A percentile compares a stretch with the other conserved stretches of the same genome.
Evolutionary conservation across 2,329 filamentous ascomycete genomes (phyloP).

Genomic region (Fusarium sp.): DNA sequence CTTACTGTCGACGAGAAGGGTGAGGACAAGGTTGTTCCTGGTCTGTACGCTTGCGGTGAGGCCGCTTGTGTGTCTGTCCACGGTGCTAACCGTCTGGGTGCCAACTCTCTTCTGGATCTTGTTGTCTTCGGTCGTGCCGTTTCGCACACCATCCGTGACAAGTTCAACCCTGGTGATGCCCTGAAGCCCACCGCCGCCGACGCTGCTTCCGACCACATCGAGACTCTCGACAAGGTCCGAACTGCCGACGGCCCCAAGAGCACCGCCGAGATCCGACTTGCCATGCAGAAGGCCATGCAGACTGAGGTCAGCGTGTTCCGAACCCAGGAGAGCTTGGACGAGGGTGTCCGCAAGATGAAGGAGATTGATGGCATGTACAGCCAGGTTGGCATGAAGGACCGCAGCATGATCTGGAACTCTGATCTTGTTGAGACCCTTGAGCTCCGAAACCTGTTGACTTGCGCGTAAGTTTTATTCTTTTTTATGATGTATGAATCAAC

Average conservation of each 20-base stretch:
- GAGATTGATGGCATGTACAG: slow-evolving; percentile 84
- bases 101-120: slow-evolving; percentile 97
- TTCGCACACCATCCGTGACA: slow-evolving; percentile 96
- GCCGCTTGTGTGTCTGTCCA: slow-evolving; percentile 98
- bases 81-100: slow-evolving; percentile 96
- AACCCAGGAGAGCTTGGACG: slow-evolving; percentile 91
- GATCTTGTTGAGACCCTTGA: slow-evolving; percentile 97
- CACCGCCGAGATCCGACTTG: slow-evolving; percentile 86
- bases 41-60: slow-evolving; percentile 96
- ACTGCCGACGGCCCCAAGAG: slow-evolving; percentile 85
- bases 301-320: slow-evolving; percentile 97
- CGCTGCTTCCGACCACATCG: slow-evolving; percentile 87
- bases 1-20: slow-evolving; percentile 87
- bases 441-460: slow-evolving; percentile 93
- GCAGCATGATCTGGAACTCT: slow-evolving; percentile 99
- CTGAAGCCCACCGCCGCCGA: slow-evolving; percentile 85
- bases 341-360: slow-evolving; percentile 89
- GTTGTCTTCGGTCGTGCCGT: slow-evolving; percentile 98
- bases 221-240: slow-evolving; percentile 85
- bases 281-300: slow-evolving; percentile 99
- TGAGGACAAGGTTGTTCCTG: slow-evolving; percentile 92
- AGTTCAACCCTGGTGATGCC: slow-evolving; percentile 83
- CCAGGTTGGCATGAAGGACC: slow-evolving; percentile 94
- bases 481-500: not conserved
- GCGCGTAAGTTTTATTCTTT: slow-evolving; percentile 75